Evolutionary conservation across 225 moss, liverwort and hornwort genomes (phyloP).

Genomic region (Pseudoscleropodium purum): DNA sequence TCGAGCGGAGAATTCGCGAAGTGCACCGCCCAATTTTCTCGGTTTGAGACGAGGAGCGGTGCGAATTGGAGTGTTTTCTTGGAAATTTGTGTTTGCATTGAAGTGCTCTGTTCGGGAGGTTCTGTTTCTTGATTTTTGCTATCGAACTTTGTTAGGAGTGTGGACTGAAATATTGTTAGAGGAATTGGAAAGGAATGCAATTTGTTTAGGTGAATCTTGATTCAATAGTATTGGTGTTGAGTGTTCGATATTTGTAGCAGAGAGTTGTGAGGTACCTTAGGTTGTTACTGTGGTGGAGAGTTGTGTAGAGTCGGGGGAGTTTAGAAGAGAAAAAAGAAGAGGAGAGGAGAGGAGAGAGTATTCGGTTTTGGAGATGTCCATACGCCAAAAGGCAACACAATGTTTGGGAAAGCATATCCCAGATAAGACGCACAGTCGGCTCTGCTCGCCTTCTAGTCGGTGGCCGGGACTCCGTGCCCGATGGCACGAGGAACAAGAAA

Average conservation of each 20-base stretch:
- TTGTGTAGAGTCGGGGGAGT: background rate
- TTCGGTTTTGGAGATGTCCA: constrained; percentile 13
- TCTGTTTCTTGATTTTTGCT: background rate
- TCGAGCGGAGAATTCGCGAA: background rate
- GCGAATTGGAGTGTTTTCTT: background rate
- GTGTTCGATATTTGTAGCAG: background rate
- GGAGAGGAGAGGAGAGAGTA: background rate
- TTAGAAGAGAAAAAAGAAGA: background rate
- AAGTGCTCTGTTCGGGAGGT: background rate
- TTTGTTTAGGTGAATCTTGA: background rate
- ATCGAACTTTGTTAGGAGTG: background rate
- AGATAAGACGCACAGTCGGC: background rate
- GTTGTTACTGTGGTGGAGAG: background rate
- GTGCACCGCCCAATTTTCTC: background rate
- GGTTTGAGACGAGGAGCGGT: background rate
- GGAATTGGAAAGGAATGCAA: background rate
- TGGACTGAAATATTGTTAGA: background rate
- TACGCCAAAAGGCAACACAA: constrained; percentile 8
- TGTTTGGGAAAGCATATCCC: constrained; percentile 16
- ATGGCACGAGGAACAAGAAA: constrained; percentile 18
- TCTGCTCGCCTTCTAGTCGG: background rate
- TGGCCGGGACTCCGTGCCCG: background rate
- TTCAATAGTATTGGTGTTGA: background rate
- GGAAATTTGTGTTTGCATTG: background rate
- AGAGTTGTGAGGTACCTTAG: background rate